phyloP scores from a whole-genome alignment of 1,284 basidiomycete genomes.

The Leccinum variabile region DNA sequence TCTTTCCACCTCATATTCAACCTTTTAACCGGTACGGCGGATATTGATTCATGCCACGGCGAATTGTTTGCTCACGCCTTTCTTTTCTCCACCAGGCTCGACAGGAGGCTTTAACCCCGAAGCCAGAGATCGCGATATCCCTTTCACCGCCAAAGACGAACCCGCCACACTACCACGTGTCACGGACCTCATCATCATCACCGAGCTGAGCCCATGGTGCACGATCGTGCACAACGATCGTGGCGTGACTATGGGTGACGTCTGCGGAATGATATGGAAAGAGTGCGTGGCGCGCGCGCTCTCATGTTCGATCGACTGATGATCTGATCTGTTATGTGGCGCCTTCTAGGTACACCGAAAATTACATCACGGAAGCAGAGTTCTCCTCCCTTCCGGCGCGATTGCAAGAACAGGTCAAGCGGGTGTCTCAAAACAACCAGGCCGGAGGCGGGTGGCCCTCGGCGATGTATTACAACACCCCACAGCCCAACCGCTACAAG shows the following conservation, averaged over 20 bases:
- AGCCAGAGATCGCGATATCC: conserved; percentile 57
- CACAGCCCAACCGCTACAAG: conserved; percentile 48
- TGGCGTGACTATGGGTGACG: conserved; percentile 72
- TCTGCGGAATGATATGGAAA: conserved; percentile 64
- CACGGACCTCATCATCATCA: conserved; percentile 69
- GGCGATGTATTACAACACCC: conserved; percentile 47
- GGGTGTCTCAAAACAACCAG: conserved; percentile 49
- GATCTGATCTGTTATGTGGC: conserved; percentile 9
- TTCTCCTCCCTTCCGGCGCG: conserved; percentile 58
- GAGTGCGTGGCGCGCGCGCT: conserved; percentile 51
- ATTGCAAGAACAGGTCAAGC: conserved; percentile 67
- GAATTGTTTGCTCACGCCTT: background rate
- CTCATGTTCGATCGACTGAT: conserved; percentile 10
- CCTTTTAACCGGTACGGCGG: conserved; percentile 54
- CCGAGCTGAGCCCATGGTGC: conserved; percentile 75
- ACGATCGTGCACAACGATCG: conserved; percentile 69
- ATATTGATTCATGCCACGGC: background rate
- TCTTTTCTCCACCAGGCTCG: conserved; percentile 41
- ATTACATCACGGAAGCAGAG: conserved; percentile 65
- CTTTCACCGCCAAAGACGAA: conserved; percentile 67
- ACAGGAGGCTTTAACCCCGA: conserved; percentile 61
- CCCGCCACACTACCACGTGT: conserved; percentile 79
- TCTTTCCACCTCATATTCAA: conserved; percentile 72
- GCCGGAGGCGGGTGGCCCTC: conserved; percentile 35
- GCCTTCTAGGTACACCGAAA: conserved; percentile 59